Evolutionary conservation across 345 rosid genomes (phyloP), one percentile per base, ranked within the genome.

Genomic region (Cardamine chenopodiifolia): DNA sequence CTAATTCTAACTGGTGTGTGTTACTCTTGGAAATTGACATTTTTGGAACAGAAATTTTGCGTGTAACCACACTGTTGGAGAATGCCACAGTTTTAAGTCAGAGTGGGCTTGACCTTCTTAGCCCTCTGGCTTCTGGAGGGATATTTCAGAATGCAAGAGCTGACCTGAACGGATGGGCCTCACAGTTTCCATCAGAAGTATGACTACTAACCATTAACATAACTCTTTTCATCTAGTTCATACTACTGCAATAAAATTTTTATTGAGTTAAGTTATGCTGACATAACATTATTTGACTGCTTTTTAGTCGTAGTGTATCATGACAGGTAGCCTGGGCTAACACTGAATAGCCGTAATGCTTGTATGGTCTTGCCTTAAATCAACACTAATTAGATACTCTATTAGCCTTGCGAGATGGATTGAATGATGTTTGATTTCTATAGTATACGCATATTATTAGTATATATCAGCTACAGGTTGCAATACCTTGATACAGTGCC

Each of bases 141-240:
- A 85, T 85, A 52, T 89, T 83, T 85, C 91, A 92, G 81, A 92
- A 95, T 82, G 88, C 96, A 88, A 92, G 93, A 88, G 92, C 86
- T n/a, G 91, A 92, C 82, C 62, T 86, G 92, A 90, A 86, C 53
- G 88, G 92, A 85, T 89, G 97, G 97, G 81, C 96, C 63, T 84
- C 99, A 67, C 94, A 87, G 48, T 90, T 92, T 86, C 97, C 90
- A 86, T 90, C 99, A 85, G 99, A 95, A 89, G 99, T 92, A 95
- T 78, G 97, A 86, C 87, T 90, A 86, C 97, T 95, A 90, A 90
- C 91, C 86, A 84, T 90, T 95, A 90, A 95, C 99, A 89, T 89
- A 90, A 94, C 96, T 88, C 70, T 82, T 78, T 80, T 76, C 78
- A 71, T 91, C 90, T 88, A 84, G 84, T 86, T 86, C 81, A 18